Evolutionary conservation across 2,329 filamentous ascomycete species (phyloP).

Genomic region (Hypoxylon rubiginosum): DNA sequence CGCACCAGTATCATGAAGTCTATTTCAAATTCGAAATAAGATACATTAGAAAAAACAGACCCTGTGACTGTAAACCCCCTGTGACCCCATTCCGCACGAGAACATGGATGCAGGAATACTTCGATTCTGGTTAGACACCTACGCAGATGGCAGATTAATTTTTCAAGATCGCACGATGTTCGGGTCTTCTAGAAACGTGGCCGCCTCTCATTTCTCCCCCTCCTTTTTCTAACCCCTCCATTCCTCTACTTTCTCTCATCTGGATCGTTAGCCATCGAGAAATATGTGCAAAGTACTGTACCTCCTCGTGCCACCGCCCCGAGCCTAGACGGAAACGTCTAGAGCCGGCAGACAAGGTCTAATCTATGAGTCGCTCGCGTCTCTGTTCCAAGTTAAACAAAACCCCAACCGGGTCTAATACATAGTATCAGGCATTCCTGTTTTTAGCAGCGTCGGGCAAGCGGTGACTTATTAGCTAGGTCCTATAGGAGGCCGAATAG

Average conservation of each 20-base stretch:
- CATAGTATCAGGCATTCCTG: constrained; percentile 13
- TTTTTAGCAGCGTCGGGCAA: constrained; percentile 19
- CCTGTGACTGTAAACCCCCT: constrained; percentile 7
- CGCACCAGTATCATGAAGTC: background rate
- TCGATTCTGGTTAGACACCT: constrained; percentile 16
- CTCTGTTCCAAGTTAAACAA: constrained; percentile 14
- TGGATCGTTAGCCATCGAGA: constrained; percentile 19
- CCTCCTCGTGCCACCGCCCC: constrained; percentile 6
- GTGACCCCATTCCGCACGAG: constrained; percentile 31
- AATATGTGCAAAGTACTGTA: constrained; percentile 15
- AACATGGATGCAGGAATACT: constrained; percentile 16
- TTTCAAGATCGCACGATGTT: constrained; percentile 6
- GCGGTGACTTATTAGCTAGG: background rate
- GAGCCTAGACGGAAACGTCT: constrained; percentile 24
- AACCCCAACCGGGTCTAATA: background rate
- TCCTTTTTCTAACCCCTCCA: too few species aligned
- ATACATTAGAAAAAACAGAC: constrained; percentile 3
- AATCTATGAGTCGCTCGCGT: constrained; percentile 21
- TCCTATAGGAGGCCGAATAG: too few species aligned
- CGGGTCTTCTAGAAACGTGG: constrained; percentile 20
- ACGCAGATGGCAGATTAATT: too few species aligned
- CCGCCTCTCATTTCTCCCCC: constrained; percentile 14
- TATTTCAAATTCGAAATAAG: constrained; percentile 15
- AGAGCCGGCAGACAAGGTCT: constrained; percentile 24
- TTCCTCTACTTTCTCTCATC: background rate